Conservation (phyloP, 352 stramenopile genomes). For the Globisporangium orthogonon region DNA sequence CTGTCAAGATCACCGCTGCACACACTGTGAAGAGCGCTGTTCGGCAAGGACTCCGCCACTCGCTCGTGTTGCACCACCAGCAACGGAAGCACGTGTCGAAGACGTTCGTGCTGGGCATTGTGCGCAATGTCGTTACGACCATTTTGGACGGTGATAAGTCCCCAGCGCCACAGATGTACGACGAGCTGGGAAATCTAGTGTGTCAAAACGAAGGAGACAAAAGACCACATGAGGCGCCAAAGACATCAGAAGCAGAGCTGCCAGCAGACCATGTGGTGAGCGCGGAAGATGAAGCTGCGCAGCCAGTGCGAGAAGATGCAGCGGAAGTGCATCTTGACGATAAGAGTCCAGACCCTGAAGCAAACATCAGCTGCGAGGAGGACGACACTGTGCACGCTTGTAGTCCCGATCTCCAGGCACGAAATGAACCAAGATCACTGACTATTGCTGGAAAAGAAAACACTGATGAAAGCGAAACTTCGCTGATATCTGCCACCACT, state of each 20-base stretch:
- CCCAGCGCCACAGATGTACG: neutral
- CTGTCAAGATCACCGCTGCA: neutral
- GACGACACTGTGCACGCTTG: no score
- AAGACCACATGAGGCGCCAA: neutral
- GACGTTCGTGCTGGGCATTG: constrained; percentile 4
- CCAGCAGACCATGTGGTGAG: no score
- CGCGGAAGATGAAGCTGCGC: neutral
- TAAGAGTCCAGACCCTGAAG: no score
- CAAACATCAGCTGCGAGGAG: no score
- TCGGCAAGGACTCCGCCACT: constrained; percentile 10
- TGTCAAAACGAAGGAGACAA: neutral
- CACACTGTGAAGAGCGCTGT: constrained; percentile 3
- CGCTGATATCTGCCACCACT: no score
- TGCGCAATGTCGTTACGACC: neutral
- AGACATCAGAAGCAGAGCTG: neutral
- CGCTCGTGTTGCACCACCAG: constrained; percentile 7
- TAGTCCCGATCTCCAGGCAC: no score
- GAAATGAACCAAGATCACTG: no score
- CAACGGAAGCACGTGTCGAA: constrained; percentile 10
- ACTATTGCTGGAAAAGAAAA: no score
- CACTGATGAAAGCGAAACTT: no score
- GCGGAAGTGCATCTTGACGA: no score
- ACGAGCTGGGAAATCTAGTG: neutral
- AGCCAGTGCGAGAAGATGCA: neutral
- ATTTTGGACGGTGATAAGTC: neutral